phyloP scores from a whole-genome alignment of 805 yeast species.

The Lachancea meyersii region DNA sequence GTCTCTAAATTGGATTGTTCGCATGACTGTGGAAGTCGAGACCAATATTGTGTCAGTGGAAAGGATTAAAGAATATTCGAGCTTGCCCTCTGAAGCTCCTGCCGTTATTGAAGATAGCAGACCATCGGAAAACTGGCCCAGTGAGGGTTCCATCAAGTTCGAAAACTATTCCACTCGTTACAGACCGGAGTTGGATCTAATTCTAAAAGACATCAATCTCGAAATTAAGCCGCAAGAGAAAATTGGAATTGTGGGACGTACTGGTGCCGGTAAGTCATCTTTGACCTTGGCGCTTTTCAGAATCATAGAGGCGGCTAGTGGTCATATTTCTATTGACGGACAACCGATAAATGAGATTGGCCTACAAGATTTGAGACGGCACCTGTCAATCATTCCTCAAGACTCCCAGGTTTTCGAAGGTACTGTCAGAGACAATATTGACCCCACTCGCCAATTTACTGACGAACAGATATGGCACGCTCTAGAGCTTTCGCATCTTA shows the following conservation, averaged over 20 bases:
- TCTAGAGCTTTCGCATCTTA: constrained; percentile 70
- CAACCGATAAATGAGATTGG: constrained; percentile 64
- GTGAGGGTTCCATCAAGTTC: constrained; percentile 58
- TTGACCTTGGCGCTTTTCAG: constrained; percentile 79
- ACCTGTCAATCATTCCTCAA: constrained; percentile 83
- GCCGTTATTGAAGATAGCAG: constrained; percentile 53
- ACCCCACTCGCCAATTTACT: constrained; percentile 61
- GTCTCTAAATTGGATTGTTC: constrained; percentile 91
- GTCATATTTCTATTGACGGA: constrained; percentile 68
- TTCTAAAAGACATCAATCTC: constrained; percentile 60
- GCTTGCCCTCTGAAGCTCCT: constrained; percentile 81
- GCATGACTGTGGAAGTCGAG: constrained; percentile 98
- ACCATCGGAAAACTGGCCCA: constrained; percentile 73
- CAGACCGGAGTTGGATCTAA: constrained; percentile 74
- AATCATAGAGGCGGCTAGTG: constrained; percentile 69
- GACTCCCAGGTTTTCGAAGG: constrained; percentile 93
- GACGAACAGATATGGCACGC: constrained; percentile 85
- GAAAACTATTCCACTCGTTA: constrained; percentile 76
- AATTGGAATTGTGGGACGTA: constrained; percentile 92
- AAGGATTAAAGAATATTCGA: constrained; percentile 82
- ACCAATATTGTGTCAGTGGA: constrained; percentile 96
- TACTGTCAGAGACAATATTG: constrained; percentile 75
- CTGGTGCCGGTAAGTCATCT: constrained; percentile 94
- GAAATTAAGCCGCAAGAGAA: constrained; percentile 70
- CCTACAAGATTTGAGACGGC: constrained; percentile 66